phyloP scores from a whole-genome alignment of 148 eudicot genomes.

The Rhododendron ovatum region DNA sequence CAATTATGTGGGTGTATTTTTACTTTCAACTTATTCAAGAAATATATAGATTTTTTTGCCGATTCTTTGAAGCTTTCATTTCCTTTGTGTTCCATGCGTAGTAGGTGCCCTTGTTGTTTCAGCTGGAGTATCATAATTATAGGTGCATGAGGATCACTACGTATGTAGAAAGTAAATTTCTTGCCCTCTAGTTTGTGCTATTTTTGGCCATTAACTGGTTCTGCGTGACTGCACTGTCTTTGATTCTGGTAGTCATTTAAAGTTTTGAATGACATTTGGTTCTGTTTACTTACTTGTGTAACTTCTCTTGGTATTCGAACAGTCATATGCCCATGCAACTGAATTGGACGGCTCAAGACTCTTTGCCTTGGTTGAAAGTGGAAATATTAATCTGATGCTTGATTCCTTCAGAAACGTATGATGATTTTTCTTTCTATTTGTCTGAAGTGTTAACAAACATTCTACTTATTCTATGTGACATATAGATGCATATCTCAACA shows the following conservation, averaged over 20 bases:
- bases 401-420: slow-evolving; percentile 77
- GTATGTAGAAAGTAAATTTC: not conserved
- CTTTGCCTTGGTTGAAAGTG: slow-evolving; percentile 86
- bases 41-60: not conserved
- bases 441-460: not conserved
- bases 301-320: slow-evolving; percentile 9
- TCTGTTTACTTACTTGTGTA: slow-evolving; percentile 3
- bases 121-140: not conserved
- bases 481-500: not conserved
- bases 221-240: not conserved
- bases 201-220: not conserved
- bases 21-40: not conserved
- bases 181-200: not conserved
- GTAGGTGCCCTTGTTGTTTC: not conserved
- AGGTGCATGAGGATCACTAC: not conserved
- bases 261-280: not conserved
- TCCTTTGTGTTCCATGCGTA: not conserved
- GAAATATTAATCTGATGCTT: slow-evolving; percentile 81
- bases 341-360: slow-evolving; percentile 79
- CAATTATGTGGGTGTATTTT: not conserved
- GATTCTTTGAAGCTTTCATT: not conserved
- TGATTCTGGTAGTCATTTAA: not conserved
- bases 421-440: not conserved
- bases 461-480: not conserved
- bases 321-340: slow-evolving; percentile 90